Conservation (phyloP, 1,284 basidiomycete genomes). For the Cystobasidiaceae sp. region DNA sequence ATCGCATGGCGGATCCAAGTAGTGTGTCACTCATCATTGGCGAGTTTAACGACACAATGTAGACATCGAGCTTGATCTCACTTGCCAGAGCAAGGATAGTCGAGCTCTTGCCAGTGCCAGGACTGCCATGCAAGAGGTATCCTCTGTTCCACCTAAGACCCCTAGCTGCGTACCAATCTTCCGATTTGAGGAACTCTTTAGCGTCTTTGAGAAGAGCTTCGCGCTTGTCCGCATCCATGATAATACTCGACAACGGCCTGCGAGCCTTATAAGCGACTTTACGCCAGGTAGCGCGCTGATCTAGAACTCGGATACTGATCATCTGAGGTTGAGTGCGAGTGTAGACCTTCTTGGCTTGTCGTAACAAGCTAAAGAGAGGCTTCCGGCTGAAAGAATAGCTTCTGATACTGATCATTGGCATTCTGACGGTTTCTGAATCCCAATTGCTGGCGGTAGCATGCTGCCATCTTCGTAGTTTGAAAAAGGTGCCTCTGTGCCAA, state of each 20-base stretch:
- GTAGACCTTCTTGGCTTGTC: slow-evolving; percentile 13
- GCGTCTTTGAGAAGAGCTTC: slow-evolving; percentile 62
- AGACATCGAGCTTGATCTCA: slow-evolving; percentile 66
- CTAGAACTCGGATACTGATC: slow-evolving; percentile 22
- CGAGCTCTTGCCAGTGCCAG: slow-evolving; percentile 68
- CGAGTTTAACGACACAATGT: slow-evolving; percentile 67
- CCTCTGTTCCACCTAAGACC: slow-evolving; percentile 71
- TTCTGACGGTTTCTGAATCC: background rate
- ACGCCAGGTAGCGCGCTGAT: slow-evolving; percentile 9
- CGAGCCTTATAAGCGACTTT: slow-evolving; percentile 15
- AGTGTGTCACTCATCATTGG: slow-evolving; percentile 61
- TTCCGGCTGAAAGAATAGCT: slow-evolving; percentile 23
- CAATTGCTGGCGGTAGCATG: background rate
- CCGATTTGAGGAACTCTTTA: slow-evolving; percentile 60
- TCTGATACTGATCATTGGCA: slow-evolving; percentile 1
- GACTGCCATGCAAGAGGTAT: slow-evolving; percentile 66
- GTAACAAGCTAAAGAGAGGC: slow-evolving; percentile 20
- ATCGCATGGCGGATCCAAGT: slow-evolving; percentile 58
- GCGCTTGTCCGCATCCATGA: slow-evolving; percentile 15
- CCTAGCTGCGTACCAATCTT: slow-evolving; percentile 62
- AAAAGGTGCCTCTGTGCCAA: slow-evolving; percentile 10
- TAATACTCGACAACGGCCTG: slow-evolving; percentile 21
- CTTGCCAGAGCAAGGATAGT: slow-evolving; percentile 70
- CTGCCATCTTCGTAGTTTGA: background rate
- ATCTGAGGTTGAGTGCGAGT: slow-evolving; percentile 14